Evolutionary conservation across 1,139 yeast species (phyloP), one percentile per base, ranked within the genome.

Genomic region (Zygotorulaspora mrakii): DNA sequence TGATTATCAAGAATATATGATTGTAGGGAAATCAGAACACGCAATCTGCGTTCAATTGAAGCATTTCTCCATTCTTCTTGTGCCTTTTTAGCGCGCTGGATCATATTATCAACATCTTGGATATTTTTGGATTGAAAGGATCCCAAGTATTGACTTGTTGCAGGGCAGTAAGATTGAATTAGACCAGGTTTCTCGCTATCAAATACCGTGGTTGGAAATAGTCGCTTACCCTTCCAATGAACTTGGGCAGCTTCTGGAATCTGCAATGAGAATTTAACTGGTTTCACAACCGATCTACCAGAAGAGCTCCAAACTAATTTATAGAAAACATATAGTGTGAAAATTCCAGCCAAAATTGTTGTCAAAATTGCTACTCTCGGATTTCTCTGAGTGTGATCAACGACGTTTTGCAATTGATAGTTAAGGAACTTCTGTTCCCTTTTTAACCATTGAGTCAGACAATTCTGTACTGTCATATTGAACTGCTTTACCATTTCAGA

Each of bases 131-230:
- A 79, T 31, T 71, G 68, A 51, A 79, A 79, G 12, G 79, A 71
- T 1, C 95, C 97, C 49, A 91, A 68, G 45, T 71, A 79, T 65
- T 87, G 96, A 21, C 96, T 94, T 0, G 97, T 91, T 0, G 97
- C 96, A 4, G 98, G 97, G 65, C 97, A 91, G 60, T 85, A 83
- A 49, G 91, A 78, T 57, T 85, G 94, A 46, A 89, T 84, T 51
- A 67, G 69, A 16, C 66, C 69, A 0, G 88, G 84, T 42, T 83
- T 89, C 31, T 73, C 74, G 1, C 74, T 62, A 43, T 67, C 58
- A 39, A 49, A 52, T 4, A 64, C 53, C 3, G 61, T 43, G 58
- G 54, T 74, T 0, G 87, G 81, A 42, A 77, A 76, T 25, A 86
- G 68, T 38, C 96, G 69, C 54, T 79, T 82, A 4, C 96, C 95